These are phyloP conservation scores for Scenedesmus sp. DNA, from an alignment of 163 green algal species.

Conservation along the genomic window DNA sequence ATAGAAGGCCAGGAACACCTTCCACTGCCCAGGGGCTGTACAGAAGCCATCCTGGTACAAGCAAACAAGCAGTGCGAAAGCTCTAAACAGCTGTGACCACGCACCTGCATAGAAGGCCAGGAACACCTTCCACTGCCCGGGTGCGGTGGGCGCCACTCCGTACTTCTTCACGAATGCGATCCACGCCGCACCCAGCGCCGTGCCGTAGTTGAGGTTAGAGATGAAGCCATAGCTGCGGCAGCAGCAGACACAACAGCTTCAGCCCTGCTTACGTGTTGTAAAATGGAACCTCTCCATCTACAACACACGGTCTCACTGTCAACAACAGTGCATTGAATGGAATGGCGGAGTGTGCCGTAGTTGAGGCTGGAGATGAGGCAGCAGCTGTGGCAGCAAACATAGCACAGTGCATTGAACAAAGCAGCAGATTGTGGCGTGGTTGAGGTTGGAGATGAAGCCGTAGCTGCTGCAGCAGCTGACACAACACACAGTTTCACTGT, in stretches of 20 bases:
- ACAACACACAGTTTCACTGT: background rate
- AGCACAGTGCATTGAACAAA: no score
- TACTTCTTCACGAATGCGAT: constrained; percentile 47
- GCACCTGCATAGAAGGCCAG: constrained; percentile 65
- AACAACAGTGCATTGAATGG: no score
- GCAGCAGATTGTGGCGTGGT: no score
- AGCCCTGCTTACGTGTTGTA: no score
- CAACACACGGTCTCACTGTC: background rate
- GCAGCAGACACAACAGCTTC: background rate
- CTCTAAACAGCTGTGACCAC: background rate
- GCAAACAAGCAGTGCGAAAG: no score
- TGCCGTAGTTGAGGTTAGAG: constrained; percentile 48
- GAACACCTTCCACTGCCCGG: constrained; percentile 70
- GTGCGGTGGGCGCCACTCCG: constrained; percentile 62
- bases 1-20: constrained; percentile 61
- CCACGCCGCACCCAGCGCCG: constrained; percentile 24
- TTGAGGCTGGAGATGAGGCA: background rate
- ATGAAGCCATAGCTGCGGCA: constrained; percentile 44
- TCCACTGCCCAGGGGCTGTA: constrained; percentile 69
- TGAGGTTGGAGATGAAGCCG: background rate
- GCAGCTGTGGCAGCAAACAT: no score
- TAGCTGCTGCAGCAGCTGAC: background rate
- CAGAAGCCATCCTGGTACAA: background rate
- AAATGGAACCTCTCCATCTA: background rate
- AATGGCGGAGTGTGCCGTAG: background rate